Base-by-base conservation (phyloP, 2,329 filamentous ascomycete species). In the Tolypocladium guangdongense region DNA sequence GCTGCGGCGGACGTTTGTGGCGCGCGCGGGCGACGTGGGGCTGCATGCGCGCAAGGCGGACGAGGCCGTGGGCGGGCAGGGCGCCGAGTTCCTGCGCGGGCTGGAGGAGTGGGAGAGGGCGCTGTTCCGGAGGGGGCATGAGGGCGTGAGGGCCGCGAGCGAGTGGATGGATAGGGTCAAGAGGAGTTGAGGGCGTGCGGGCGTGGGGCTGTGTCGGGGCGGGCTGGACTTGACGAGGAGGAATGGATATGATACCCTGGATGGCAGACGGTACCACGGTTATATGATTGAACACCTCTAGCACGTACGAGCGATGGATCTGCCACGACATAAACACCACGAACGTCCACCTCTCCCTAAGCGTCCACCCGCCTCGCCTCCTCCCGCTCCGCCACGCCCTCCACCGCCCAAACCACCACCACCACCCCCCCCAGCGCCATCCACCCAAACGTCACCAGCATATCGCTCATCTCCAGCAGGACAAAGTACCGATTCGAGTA, bases 71-170 rank as follows among this genome's bases (percentile, higher is more conserved):
- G 72, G 81, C 69, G 65, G 85, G 70, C 59, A 78, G 73, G 57
- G 81, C 75, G 84, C 84, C 54, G 91, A 96, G 60, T 97, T 97
- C 62, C 74, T 96, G 62, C 78, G 88, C 33, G 90, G 91, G 0
- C 69, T 99, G 53, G 93, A 97, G 64, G 91, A 97, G 73, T 90
- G 84, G 69, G 93, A 99, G 74, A 80, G 91, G 60, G 79, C 78
- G 55, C 59, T 92, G 58, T 92, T 92, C 64, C 78, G 86, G 47
- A 81, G 81, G 55, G 83, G 84, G 1, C 88, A 91, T 65, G 86
- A 90, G 58, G 85, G 86, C 18, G 78, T 83, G 2, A 90, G 86
- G 68, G 75, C 79, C 8, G 78, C 81, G 35, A 86, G 84, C 59
- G 78, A 83, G 58, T 91, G 87, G 84, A 80, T 85, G 62, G 84